These are phyloP conservation scores for Mycena polygramma DNA, from an alignment of 768 basidiomycete species.

Conservation along the genomic window DNA sequence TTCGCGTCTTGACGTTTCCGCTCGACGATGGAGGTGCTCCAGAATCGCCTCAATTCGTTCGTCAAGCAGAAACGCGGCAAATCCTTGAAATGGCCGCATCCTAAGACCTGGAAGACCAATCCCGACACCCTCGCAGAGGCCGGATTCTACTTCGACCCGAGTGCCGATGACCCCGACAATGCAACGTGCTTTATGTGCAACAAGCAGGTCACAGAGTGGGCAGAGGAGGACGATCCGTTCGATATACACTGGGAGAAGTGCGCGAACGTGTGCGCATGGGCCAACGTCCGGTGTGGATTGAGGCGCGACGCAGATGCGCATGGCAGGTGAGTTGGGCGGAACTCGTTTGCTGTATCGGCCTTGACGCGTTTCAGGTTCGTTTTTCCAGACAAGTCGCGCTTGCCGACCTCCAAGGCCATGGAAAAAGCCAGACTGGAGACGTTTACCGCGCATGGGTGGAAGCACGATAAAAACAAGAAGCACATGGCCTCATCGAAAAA, in stretches of 20 bases:
- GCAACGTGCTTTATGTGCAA: conserved; percentile 89
- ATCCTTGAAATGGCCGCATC: conserved; percentile 87
- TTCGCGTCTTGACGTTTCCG: conserved; percentile 12
- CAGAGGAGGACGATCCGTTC: conserved; percentile 86
- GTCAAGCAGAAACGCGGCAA: conserved; percentile 71
- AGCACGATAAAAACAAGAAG: conserved; percentile 70
- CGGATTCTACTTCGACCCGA: conserved; percentile 89
- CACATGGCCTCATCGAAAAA: conserved; percentile 82
- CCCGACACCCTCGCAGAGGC: conserved; percentile 86
- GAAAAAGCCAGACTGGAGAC: conserved; percentile 81
- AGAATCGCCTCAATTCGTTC: conserved; percentile 78
- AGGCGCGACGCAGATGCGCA: conserved; percentile 67
- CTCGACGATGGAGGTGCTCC: conserved; percentile 63
- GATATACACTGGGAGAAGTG: conserved; percentile 85
- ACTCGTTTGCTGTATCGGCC: not conserved
- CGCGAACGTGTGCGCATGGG: conserved; percentile 80
- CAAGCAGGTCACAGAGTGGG: conserved; percentile 89
- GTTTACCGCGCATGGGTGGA: conserved; percentile 72
- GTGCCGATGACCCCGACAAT: conserved; percentile 75
- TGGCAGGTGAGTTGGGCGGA: conserved; percentile 61
- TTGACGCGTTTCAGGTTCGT: conserved; percentile 60
- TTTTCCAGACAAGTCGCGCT: conserved; percentile 68
- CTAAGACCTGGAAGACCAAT: conserved; percentile 72
- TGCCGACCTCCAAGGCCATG: conserved; percentile 78
- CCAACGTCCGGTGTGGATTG: conserved; percentile 80